Percentiles rank a stretch among this genome's conserved stretches.
These are phyloP conservation scores for Ascosphaera aggregata DNA, from an alignment of 2,329 filamentous ascomycete species.

Conservation along the genomic window DNA sequence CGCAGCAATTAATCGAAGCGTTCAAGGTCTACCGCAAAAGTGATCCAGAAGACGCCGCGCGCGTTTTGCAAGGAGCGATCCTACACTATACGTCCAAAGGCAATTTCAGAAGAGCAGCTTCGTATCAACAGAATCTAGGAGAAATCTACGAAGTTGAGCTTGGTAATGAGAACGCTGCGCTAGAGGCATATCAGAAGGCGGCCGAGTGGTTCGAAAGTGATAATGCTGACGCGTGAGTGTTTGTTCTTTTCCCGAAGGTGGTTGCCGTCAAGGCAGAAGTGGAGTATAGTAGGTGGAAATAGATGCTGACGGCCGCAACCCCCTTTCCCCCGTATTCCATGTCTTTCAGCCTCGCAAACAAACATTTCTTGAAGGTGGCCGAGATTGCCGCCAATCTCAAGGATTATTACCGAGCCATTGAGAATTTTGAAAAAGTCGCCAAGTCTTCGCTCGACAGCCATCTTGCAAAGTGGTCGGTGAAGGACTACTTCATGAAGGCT, in stretches of 20 bases:
- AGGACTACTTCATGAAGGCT: constrained; percentile 87
- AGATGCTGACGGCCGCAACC: no score
- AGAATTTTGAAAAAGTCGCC: constrained; percentile 66
- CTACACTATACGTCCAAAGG: constrained; percentile 70
- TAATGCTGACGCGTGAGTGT: constrained; percentile 58
- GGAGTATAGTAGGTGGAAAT: no score
- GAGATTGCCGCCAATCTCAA: constrained; percentile 61
- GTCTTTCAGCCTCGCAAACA: constrained; percentile 53
- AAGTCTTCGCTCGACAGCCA: constrained; percentile 63
- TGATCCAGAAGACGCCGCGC: constrained; percentile 58
- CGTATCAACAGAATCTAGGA: constrained; percentile 70
- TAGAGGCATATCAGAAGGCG: constrained; percentile 64
- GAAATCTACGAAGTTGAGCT: constrained; percentile 70
- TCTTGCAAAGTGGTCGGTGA: constrained; percentile 80
- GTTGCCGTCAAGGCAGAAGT: no score
- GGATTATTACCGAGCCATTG: constrained; percentile 67
- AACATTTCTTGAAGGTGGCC: constrained; percentile 77
- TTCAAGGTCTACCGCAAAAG: constrained; percentile 88
- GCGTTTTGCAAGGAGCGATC: constrained; percentile 59
- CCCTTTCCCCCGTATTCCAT: no score
- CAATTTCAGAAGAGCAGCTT: constrained; percentile 75
- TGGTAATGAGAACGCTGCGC: constrained; percentile 51
- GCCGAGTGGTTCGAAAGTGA: constrained; percentile 79
- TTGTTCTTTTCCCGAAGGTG: no score
- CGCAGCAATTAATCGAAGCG: constrained; percentile 69